Evolutionary conservation across 352 stramenopile genomes (phyloP).

Genomic region (Globisporangium okanoganense): DNA sequence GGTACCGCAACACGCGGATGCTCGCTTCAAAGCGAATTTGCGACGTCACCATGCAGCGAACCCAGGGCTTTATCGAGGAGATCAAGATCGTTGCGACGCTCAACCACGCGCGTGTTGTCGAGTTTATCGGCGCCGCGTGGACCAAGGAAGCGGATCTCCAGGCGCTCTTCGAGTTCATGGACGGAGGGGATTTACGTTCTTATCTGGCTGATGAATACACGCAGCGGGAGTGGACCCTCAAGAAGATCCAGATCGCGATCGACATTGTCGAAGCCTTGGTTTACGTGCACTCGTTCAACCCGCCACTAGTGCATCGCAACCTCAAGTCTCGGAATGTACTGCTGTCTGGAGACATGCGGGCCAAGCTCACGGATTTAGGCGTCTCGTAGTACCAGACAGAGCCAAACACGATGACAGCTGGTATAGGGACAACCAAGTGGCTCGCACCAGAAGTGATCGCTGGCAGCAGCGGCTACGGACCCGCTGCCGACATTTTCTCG

Average conservation of each 20-base stretch:
- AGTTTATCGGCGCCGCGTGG: not conserved
- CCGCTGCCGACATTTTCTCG: too few species aligned
- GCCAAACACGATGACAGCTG: too few species aligned
- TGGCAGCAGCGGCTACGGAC: too few species aligned
- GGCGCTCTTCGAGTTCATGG: slow-evolving; percentile 1
- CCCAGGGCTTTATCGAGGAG: too few species aligned
- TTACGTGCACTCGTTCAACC: slow-evolving; percentile 16
- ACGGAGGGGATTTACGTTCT: not conserved
- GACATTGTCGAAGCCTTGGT: not conserved
- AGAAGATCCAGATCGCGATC: too few species aligned
- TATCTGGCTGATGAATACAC: not conserved
- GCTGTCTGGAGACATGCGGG: slow-evolving; percentile 23
- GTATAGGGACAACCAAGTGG: too few species aligned
- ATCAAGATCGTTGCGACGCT: too few species aligned
- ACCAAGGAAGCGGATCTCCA: not conserved
- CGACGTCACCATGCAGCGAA: too few species aligned
- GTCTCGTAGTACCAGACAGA: too few species aligned
- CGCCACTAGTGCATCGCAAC: slow-evolving; percentile 14
- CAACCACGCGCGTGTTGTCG: not conserved
- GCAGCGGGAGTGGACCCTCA: not conserved
- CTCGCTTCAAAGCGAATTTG: too few species aligned
- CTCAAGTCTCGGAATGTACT: slow-evolving; percentile 30
- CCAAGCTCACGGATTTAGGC: slow-evolving; percentile 66
- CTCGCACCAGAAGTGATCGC: too few species aligned
- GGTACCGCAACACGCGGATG: too few species aligned